Conservation (phyloP, 257 asterid genomes). For the Paulownia fortunei region DNA sequence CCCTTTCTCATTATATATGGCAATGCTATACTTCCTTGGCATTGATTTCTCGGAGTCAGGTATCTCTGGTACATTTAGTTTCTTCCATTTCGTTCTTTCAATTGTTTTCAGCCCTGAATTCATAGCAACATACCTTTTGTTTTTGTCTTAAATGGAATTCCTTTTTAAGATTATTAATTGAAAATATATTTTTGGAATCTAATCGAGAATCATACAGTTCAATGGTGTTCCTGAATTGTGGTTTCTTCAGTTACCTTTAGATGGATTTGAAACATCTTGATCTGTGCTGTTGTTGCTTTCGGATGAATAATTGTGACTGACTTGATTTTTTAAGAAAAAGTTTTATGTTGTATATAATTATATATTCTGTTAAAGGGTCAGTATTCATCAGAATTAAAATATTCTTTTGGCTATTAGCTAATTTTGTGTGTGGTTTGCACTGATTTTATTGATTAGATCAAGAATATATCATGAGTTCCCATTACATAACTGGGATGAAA, state of each 20-base stretch:
- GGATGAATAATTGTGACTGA: conserved; percentile 17
- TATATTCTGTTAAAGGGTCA: background rate
- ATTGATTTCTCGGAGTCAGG: conserved; percentile 30
- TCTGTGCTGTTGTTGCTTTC: conserved; percentile 22
- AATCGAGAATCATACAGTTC: conserved; percentile 20
- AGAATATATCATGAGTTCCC: conserved; percentile 15
- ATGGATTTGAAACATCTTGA: conserved; percentile 28
- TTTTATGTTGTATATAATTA: conserved; percentile 14
- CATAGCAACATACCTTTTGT: background rate
- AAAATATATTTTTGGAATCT: conserved; percentile 22
- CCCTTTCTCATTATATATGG: conserved; percentile 32
- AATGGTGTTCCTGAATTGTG: conserved; percentile 8
- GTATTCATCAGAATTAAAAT: background rate
- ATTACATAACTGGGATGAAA: background rate
- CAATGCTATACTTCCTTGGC: conserved; percentile 16
- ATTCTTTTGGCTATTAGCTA: background rate
- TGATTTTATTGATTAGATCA: conserved; percentile 12
- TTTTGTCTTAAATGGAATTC: background rate
- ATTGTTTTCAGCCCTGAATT: conserved; percentile 13
- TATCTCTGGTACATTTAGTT: conserved; percentile 24
- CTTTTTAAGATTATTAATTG: conserved; percentile 16
- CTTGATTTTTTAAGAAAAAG: background rate
- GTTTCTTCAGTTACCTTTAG: conserved; percentile 12
- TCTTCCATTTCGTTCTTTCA: conserved; percentile 20
- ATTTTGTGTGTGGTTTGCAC: background rate